Base-by-base conservation (phyloP, 1,284 basidiomycete genomes). In the Chiua sp. region DNA sequence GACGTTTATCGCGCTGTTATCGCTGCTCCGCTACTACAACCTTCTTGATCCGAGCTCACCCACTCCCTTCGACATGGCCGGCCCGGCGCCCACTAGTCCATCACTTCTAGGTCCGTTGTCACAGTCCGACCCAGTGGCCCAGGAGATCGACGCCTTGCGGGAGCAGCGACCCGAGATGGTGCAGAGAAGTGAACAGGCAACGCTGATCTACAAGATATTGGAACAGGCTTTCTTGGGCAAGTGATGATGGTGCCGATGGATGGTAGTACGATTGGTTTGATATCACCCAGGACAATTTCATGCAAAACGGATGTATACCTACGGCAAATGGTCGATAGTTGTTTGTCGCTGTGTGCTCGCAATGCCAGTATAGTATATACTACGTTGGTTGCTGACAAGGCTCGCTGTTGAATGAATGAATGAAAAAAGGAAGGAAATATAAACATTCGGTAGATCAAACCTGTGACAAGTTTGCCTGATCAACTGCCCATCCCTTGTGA, bases 161-260 rank as follows among this genome's bases (percentile, higher is more conserved):
- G 93, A 95, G 73, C 92, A 94, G 72, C 77, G 93, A 49, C 86
- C 87, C 3, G 82, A 87, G 37, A 95, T 95, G 93, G 90, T 93
- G 26, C 87, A 95, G 76, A 82, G 84, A 59, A 75, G 79, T 2
- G 87, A 87, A 62, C 93, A 95, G 72, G 75, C 87, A 5, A 50
- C 79, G 4, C 78, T 93, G 60, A 78, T 94, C 32, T 94, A 93
- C 70, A 81, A 87, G 61, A 75, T 87, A 37, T 74, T 93, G 54
- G 68, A 75, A 6, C 69, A 74, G 51, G 82, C 80, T 2, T 78
- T 78, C 55, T 39, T 44, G 50, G 37, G 53, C 48, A 60, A 61
- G 53, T 65, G 44, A 66, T 23, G 30, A 16, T 51, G 50, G 33
- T 35, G 50, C 23, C 10, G n/a, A 39, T 39, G 33, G 50, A n/a